Evolutionary conservation across 192 early-diverging fungal species (phyloP), one percentile per base, ranked within the genome.

Genomic region (Oehlia diaphana): DNA sequence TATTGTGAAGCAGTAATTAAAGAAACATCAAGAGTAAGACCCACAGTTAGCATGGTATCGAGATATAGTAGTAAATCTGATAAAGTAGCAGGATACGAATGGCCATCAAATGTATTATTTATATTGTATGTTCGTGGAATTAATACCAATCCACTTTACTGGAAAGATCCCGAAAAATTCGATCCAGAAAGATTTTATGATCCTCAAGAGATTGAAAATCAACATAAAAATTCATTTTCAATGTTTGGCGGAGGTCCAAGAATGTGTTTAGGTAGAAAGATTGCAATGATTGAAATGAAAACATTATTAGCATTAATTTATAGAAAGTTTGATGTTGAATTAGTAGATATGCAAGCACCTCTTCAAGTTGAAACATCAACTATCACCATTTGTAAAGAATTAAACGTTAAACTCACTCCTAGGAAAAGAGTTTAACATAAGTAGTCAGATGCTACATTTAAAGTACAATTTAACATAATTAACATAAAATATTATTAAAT

Each of bases 41-140:
- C 66, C 28, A 68, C 66, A 2, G 66, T 68, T 68, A 68, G 66
- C 9, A 68, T 68, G 66, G 28, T 68, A 5, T 68, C 66, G 9
- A 68, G 66, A 68, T 68, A 35, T 37, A 68, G 28, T 35, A 23
- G 28, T 28, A 28, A 6, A 68, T 31, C 66, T 68, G 66, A 68
- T 21, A 31, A 68, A 35, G 19, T 68, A 68, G 66, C 66, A 35
- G 66, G 66, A 68, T 37, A 68, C 31, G 5, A 58, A 58, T 58
- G 50, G 50, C 50, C 50, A 58, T 8, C 26, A 26, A 31, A 68
- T 19, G 28, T 19, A 37, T 68, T 68, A 68, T 68, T 68, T 28
- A 68, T 68, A 33, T 31, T 68, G 31, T 68, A 68, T 26, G 66
- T 68, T 68, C 66, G 66, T 68, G 66, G 66, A 68, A 68, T 68